Percentiles rank a stretch among this genome's conserved stretches.
Evolutionary conservation across 805 yeast genomes (phyloP).

Genomic region (Saturnispora ahearnii): DNA sequence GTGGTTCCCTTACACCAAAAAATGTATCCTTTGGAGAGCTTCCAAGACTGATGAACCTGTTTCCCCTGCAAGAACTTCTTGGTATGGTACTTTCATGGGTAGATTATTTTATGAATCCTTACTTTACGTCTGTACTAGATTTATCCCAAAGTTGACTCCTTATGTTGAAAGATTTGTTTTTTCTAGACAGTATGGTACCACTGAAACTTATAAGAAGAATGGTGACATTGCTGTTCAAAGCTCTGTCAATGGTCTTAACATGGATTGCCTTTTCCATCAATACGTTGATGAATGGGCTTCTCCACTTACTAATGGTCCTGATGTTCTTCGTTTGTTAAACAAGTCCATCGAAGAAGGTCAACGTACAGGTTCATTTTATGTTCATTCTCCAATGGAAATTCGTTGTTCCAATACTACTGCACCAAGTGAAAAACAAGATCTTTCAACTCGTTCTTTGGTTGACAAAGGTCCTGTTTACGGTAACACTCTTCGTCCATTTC

Average conservation of each 20-base stretch:
- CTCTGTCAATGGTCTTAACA: slow-evolving; percentile 80
- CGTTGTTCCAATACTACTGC: slow-evolving; percentile 82
- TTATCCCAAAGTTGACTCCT: slow-evolving; percentile 75
- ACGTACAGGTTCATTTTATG: slow-evolving; percentile 54
- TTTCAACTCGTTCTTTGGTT: slow-evolving; percentile 39
- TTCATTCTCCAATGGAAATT: slow-evolving; percentile 93
- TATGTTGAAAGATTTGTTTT: slow-evolving; percentile 78
- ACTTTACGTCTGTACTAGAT: slow-evolving; percentile 67
- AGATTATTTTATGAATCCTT: slow-evolving; percentile 71
- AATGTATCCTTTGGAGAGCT: slow-evolving; percentile 89
- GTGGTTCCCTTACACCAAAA: slow-evolving; percentile 94
- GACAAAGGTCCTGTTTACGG: slow-evolving; percentile 80
- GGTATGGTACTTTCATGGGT: slow-evolving; percentile 80
- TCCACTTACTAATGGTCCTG: slow-evolving; percentile 72
- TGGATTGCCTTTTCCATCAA: slow-evolving; percentile 93
- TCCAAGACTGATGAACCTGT: slow-evolving; percentile 58
- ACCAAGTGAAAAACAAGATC: slow-evolving; percentile 35
- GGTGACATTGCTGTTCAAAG: slow-evolving; percentile 61
- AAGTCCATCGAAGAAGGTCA: slow-evolving; percentile 56
- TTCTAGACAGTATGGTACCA: slow-evolving; percentile 69
- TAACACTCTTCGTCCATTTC: slow-evolving; percentile 67
- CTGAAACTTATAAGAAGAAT: slow-evolving; percentile 47
- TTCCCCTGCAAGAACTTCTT: slow-evolving; percentile 58
- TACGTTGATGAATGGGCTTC: slow-evolving; percentile 97
- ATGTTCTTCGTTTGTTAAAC: slow-evolving; percentile 54